phyloP scores from a whole-genome alignment of 202 grass and related monocot species.

The Dendrocalamus latiflorus region DNA sequence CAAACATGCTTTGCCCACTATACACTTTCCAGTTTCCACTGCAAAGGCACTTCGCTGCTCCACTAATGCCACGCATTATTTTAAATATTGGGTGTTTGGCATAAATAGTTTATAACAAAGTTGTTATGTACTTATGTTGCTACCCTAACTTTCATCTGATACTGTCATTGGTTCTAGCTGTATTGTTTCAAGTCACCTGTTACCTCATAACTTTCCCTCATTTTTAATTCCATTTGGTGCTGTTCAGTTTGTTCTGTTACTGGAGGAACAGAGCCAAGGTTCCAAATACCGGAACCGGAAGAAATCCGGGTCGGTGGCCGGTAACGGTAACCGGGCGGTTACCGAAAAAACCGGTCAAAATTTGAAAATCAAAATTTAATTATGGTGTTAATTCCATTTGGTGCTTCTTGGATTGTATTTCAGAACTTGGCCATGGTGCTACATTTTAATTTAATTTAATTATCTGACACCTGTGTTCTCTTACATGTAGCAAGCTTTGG shows the following conservation, averaged over 20 bases:
- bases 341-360: no score
- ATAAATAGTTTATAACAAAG: not conserved
- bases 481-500: no score
- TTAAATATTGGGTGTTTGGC: not conserved
- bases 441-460: no score
- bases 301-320: no score
- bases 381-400: no score
- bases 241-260: not conserved
- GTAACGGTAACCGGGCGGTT: no score
- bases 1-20: not conserved
- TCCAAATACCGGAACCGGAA: no score
- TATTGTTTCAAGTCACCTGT: slow-evolving; percentile 1
- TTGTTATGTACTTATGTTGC: not conserved
- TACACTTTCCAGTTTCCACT: not conserved
- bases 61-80: not conserved
- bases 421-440: no score
- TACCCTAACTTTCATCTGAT: not conserved
- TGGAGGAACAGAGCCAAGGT: slow-evolving; percentile 44
- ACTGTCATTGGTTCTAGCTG: not conserved
- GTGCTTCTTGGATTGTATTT: no score
- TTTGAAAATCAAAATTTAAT: no score
- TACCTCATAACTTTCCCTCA: not conserved
- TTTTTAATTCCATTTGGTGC: not conserved
- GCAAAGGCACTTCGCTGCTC: not conserved
- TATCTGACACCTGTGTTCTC: no score